Percentiles rank a stretch among this genome's conserved stretches.
Conservation (phyloP, 345 rosid species). For the Iberis pinnata region DNA sequence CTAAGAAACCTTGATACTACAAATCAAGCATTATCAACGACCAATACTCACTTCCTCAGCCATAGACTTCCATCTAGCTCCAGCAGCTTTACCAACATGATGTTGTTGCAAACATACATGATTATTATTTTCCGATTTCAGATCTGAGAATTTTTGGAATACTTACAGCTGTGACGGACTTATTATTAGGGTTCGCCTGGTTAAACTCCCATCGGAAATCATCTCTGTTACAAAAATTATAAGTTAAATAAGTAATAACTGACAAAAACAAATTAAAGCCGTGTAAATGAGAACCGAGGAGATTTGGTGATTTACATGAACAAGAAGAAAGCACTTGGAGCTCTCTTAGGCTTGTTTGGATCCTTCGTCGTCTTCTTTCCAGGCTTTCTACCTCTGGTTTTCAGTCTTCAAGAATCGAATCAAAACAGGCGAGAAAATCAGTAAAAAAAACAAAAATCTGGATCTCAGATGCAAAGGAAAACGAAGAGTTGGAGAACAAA, state of each 20-base stretch:
- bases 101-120: too few relatives aligned
- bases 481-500: too few relatives aligned
- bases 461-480: slow-evolving; percentile 26
- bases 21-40: neutral
- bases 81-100: slow-evolving; percentile 84
- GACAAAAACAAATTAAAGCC: too few relatives aligned
- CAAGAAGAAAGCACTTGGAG: slow-evolving; percentile 78
- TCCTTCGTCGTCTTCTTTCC: slow-evolving; percentile 63
- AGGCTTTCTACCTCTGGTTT: slow-evolving; percentile 42
- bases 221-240: too few relatives aligned
- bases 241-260: too few relatives aligned
- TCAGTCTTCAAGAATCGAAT: slow-evolving; percentile 29
- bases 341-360: slow-evolving; percentile 86
- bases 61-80: slow-evolving; percentile 69
- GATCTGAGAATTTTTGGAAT: slow-evolving; percentile 10
- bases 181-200: slow-evolving; percentile 62
- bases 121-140: neutral
- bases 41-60: slow-evolving; percentile 45
- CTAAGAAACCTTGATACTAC: neutral
- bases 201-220: slow-evolving; percentile 60
- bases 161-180: slow-evolving; percentile 71
- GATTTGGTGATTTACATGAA: too few relatives aligned
- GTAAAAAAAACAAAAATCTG: neutral
- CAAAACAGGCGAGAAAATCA: neutral
- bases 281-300: too few relatives aligned